Base-by-base conservation (phyloP, 495 filamentous ascomycete genomes). In the Podospora australis region DNA sequence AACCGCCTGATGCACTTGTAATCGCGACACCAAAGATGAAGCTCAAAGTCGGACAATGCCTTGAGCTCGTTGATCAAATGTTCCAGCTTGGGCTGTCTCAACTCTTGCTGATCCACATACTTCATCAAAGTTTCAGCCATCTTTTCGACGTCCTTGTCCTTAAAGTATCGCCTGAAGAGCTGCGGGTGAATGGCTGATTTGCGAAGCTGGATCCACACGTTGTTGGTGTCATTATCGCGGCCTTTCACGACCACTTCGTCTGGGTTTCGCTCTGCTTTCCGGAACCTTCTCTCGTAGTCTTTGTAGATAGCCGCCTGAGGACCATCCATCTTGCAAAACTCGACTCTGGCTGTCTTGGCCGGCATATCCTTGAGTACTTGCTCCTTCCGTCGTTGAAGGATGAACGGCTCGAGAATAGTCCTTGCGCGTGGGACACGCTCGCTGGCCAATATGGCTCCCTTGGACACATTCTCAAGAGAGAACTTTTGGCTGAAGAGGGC, bases 121-220 rank as follows among this genome's bases (percentile, higher is more conserved):
- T 80, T 82, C 59, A 90, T 73, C 45, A 88, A 77, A 3, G 82
- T 78, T 45, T 86, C 78, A 4, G 86, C 73, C 75, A 98, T 95
- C 55, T 88, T 83, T 42, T 72, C 70, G 23, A 97, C 79, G 24
- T 73, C 80, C 5, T 73, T 65, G 48, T 96, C 82, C 10, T 74
- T 78, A 65, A 90, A 98, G 42, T 86, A 75, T 5, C 81, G 79
- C 6, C 92, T 78, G 63, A 92, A 90, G 14, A 97, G 76, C 22
- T 96, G 77, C 1, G 92, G 87, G 61, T 97, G 94, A 26, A 97
- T 95, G 0, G 94, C 84, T 4, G 92, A 89, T 63, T 96, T 87
- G 14, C 90, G 86, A 16, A 96, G 76, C 52, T 87, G 84, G 83
- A 96, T 95, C 70, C 95, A 80, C 19, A 90, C 79, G 54, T 96